A percentile compares a stretch with the other conserved stretches of the same genome.
These are phyloP conservation scores for Elasticomyces elasticus DNA, from an alignment of 495 filamentous ascomycete species.

Conservation along the genomic window DNA sequence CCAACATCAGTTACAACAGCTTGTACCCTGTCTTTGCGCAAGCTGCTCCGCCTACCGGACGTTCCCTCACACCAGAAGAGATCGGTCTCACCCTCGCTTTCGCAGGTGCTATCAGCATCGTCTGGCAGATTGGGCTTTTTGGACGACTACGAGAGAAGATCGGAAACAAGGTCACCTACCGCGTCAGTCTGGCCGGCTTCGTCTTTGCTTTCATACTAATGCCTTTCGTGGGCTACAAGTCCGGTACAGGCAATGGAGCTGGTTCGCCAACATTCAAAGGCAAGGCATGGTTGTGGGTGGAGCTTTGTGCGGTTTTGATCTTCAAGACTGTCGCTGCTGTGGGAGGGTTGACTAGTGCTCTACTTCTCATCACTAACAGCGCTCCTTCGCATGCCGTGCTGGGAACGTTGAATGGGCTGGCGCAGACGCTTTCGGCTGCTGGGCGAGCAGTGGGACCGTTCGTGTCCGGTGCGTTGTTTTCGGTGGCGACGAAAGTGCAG, in stretches of 20 bases:
- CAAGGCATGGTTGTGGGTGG: constrained; percentile 58
- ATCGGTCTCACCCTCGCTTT: constrained; percentile 83
- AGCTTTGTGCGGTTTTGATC: constrained; percentile 68
- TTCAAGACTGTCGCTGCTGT: constrained; percentile 84
- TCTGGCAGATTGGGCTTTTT: constrained; percentile 82
- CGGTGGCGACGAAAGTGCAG: constrained; percentile 53
- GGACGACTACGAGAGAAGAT: constrained; percentile 66
- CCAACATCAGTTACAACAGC: constrained; percentile 82
- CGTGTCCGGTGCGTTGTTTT: constrained; percentile 74
- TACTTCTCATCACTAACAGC: constrained; percentile 87
- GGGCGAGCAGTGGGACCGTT: constrained; percentile 85
- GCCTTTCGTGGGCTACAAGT: constrained; percentile 78
- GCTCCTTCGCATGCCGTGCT: constrained; percentile 77
- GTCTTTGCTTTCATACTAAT: constrained; percentile 73
- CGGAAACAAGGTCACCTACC: constrained; percentile 78
- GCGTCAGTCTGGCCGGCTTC: constrained; percentile 69
- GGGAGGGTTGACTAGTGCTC: constrained; percentile 76
- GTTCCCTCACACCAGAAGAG: constrained; percentile 61
- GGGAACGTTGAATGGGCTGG: constrained; percentile 84
- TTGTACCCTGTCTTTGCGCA: constrained; percentile 87
- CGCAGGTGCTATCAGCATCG: constrained; percentile 69
- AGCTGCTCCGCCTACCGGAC: constrained; percentile 60
- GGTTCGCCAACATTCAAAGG: constrained; percentile 39
- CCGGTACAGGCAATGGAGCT: constrained; percentile 33
- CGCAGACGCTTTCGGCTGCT: constrained; percentile 85